phyloP scores from a whole-genome alignment of 2,329 filamentous ascomycete genomes.

The Ilyonectria destructans region DNA sequence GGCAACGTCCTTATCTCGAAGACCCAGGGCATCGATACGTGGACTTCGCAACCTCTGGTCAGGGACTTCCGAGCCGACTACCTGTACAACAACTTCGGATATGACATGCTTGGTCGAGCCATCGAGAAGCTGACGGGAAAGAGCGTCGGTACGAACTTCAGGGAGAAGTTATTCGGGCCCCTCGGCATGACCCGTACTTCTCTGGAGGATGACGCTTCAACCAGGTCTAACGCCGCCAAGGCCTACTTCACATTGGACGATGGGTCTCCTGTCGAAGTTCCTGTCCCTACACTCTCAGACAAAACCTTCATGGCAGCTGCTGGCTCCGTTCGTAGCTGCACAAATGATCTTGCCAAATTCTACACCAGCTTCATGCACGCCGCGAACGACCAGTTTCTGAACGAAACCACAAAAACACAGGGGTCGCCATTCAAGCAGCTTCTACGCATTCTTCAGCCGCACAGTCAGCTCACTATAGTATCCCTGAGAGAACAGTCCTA shows the following conservation, averaged over 20 bases:
- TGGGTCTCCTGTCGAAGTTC: constrained; percentile 1
- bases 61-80: constrained; percentile 3
- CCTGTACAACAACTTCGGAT: constrained; percentile 5
- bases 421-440: constrained; percentile 6
- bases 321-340: not conserved
- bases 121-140: constrained; percentile 6
- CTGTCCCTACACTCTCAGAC: not conserved
- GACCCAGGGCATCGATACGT: not conserved
- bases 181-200: constrained; percentile 7
- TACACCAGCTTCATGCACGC: not conserved
- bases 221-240: constrained; percentile 30
- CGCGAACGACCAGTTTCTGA: not conserved
- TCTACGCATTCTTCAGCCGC: not conserved
- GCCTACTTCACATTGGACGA: constrained; percentile 3
- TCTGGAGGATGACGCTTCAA: not conserved
- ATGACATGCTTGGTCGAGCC: constrained; percentile 5
- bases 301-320: constrained; percentile 1
- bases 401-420: not conserved
- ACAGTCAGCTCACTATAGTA: constrained; percentile 2
- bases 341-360: constrained; percentile 1
- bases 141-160: not conserved
- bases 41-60: not conserved
- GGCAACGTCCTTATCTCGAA: constrained; percentile 5
- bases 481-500: constrained; percentile 6
- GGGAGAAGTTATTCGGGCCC: constrained; percentile 8